Conservation (phyloP, 345 rosid genomes). For the Reutealis trisperma region DNA sequence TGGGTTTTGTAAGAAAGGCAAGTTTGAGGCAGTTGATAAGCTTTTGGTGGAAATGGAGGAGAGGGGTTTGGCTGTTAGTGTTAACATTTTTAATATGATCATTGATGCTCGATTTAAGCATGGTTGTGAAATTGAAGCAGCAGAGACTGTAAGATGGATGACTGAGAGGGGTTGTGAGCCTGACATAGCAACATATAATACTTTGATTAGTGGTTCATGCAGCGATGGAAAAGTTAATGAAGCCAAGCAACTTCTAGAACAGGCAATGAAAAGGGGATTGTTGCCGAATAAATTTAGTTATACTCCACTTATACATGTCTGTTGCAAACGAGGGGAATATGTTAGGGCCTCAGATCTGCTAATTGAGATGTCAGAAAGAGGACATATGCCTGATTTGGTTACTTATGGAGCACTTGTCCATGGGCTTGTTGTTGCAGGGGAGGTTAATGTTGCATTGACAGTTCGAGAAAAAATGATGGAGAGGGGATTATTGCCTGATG, state of each 20-base stretch:
- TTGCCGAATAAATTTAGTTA: conserved; percentile 48
- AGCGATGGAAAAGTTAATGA: conserved; percentile 49
- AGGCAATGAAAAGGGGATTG: conserved; percentile 56
- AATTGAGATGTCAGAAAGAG: conserved; percentile 68
- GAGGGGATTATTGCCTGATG: conserved; percentile 73
- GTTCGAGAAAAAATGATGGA: conserved; percentile 55
- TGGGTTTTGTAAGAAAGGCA: conserved; percentile 63
- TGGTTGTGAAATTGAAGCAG: conserved; percentile 40
- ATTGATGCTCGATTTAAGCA: conserved; percentile 58
- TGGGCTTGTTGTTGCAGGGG: conserved; percentile 67
- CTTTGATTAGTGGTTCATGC: conserved; percentile 57
- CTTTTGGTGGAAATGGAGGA: conserved; percentile 69
- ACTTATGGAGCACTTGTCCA: conserved; percentile 73
- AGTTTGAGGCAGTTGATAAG: conserved; percentile 49
- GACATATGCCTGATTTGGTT: conserved; percentile 67
- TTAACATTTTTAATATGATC: conserved; percentile 53
- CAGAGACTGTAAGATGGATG: conserved; percentile 53
- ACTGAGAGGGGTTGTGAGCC: conserved; percentile 56
- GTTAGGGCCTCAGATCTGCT: conserved; percentile 54
- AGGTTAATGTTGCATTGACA: conserved; percentile 65
- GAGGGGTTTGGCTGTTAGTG: conserved; percentile 51
- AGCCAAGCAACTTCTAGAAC: conserved; percentile 61
- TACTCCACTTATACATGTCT: conserved; percentile 60
- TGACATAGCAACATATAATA: conserved; percentile 66
- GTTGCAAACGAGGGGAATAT: conserved; percentile 51